Percentiles rank a stretch among this genome's conserved stretches.
Evolutionary conservation across 805 yeast genomes (phyloP).

Genomic region (Kregervanrija fluxuum): DNA sequence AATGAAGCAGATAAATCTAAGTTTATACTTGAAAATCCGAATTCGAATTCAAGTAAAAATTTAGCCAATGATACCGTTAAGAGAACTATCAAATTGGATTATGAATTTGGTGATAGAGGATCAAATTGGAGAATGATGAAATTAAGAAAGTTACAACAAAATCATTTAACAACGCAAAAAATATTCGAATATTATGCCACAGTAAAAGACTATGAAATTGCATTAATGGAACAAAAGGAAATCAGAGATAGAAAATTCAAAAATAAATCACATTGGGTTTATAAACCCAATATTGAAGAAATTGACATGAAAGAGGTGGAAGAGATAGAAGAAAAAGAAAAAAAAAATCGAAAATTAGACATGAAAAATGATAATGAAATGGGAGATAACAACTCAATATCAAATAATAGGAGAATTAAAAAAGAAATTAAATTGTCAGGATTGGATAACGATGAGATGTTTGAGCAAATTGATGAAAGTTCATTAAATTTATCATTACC

Average conservation of each 20-base stretch:
- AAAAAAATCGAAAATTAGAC: conserved; percentile 7
- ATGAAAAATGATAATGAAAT: conserved; percentile 27
- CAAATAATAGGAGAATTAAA: not conserved
- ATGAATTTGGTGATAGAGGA: conserved; percentile 32
- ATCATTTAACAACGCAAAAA: not conserved
- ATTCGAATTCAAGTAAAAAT: too few species aligned
- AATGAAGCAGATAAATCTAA: not conserved
- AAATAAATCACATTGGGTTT: conserved; percentile 13
- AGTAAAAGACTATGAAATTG: conserved; percentile 19
- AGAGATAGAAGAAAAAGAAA: not conserved
- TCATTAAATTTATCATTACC: too few species aligned
- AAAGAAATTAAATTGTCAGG: too few species aligned
- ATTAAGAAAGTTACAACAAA: conserved; percentile 15
- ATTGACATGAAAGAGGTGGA: conserved; percentile 15
- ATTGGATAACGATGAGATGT: too few species aligned
- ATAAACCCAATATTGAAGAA: conserved; percentile 19
- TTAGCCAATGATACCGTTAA: too few species aligned
- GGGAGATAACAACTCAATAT: conserved; percentile 20
- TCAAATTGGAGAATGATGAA: conserved; percentile 34
- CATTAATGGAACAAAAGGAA: conserved; percentile 28
- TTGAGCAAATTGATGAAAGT: too few species aligned
- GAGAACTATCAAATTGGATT: conserved; percentile 16
- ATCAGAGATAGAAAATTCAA: conserved; percentile 14
- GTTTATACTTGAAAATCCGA: too few species aligned
- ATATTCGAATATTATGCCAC: conserved; percentile 9